Base-by-base conservation (phyloP, 1,284 basidiomycete genomes). In the Acaromyces ingoldii region DNA sequence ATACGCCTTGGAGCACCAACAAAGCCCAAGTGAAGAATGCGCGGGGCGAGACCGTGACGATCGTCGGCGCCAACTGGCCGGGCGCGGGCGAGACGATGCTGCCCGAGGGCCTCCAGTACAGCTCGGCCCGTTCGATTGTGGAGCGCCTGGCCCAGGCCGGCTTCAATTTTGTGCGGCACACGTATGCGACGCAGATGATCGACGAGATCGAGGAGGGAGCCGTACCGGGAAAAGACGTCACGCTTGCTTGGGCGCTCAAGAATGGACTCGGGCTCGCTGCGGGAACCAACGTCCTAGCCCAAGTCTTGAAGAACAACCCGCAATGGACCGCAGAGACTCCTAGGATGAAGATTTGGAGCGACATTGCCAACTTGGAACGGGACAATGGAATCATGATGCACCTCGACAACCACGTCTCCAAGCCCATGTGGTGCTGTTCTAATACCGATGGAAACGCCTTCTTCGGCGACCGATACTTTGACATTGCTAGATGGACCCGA, bases 191-290 rank as follows among this genome's bases (percentile, higher is more conserved):
- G 25, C 48, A 62, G 51, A 58, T 62, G 56, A 53, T 62, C 53
- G 60, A 62, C 44, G 51, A 62, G 56, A 58, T 62, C 56, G 58
- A 62, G 42, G 56, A 58, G 11, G 55, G 55, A 42, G 36, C 46
- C 22, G n/a, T n/a, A n/a, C n/a, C n/a, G n/a, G 56, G 56, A 11
- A 34, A 26, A 11, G 60, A 62, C 40, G 47, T 62, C 37, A 53
- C 55, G 7, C 46, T 62, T 2, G 36, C 51, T 11, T 30, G 46
- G 13, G 43, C 60, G 0, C 37, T 62, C 19, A 31, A 53, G 7
- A 39, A 53, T 10, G 60, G 49, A 11, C 42, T 62, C 11, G 60
- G 56, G 13, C 38, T 41, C 6, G 56, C n/a, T n/a, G n/a, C 58
- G 33, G 60, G 53, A 13, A 62, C 56, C 5, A 31, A 42, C 5